phyloP scores from a whole-genome alignment of 441 rosid genomes.

The Sinapis alba region DNA sequence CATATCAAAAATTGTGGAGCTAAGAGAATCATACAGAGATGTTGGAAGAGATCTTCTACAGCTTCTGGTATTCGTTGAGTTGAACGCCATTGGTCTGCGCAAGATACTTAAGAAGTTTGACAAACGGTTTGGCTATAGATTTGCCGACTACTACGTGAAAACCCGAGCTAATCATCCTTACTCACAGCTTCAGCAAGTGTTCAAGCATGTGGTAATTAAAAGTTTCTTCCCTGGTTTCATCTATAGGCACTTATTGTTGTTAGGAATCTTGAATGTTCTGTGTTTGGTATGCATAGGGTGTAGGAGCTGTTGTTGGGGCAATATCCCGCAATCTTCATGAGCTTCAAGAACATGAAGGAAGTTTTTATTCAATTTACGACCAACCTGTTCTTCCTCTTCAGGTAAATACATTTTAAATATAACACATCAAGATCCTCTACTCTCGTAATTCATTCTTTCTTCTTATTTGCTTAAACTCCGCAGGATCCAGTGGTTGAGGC shows the following conservation, averaged over 20 bases:
- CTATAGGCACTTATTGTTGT: slow-evolving; percentile 20
- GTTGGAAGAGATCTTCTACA: slow-evolving; percentile 68
- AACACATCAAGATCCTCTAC: neutral
- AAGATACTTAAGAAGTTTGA: slow-evolving; percentile 85
- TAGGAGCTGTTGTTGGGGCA: slow-evolving; percentile 99
- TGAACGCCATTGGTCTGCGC: neutral
- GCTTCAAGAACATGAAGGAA: slow-evolving; percentile 96
- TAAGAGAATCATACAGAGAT: slow-evolving; percentile 76
- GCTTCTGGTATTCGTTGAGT: neutral
- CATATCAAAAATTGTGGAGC: slow-evolving; percentile 57
- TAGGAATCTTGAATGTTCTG: slow-evolving; percentile 30
- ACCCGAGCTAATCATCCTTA: slow-evolving; percentile 98
- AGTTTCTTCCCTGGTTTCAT: slow-evolving; percentile 1
- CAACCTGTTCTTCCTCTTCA: slow-evolving; percentile 82
- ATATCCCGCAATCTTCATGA: slow-evolving; percentile 98
- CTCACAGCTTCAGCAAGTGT: slow-evolving; percentile 97
- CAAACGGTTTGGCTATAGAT: slow-evolving; percentile 90
- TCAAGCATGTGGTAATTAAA: slow-evolving; percentile 91
- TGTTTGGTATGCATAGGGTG: slow-evolving; percentile 57
- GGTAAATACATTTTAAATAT: slow-evolving; percentile 35
- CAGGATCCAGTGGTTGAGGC: slow-evolving; percentile 87
- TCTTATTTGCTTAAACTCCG: neutral
- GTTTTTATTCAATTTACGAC: slow-evolving; percentile 93
- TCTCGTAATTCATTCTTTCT: neutral
- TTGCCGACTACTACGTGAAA: slow-evolving; percentile 88